Conservation (phyloP, 257 asterid species). For the Solanum chiquidenum region DNA sequence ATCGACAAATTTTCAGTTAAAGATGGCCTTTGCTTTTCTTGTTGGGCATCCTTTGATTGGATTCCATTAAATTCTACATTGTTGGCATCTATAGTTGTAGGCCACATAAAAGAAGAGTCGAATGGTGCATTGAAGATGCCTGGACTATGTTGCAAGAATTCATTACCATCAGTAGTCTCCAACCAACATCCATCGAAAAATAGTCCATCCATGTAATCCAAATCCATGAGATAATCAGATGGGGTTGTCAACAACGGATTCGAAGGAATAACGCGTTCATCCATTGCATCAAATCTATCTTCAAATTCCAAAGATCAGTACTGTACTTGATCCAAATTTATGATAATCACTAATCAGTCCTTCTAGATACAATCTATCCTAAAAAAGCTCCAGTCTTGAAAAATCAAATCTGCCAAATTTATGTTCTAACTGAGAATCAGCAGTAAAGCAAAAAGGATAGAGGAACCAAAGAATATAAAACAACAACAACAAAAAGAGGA, state of each 20-base stretch:
- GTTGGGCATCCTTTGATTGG: conserved; percentile 18
- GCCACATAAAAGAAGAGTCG: conserved; percentile 58
- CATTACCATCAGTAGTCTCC: conserved; percentile 56
- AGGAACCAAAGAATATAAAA: neutral
- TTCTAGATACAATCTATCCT: neutral
- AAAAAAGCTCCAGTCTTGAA: conserved; percentile 1
- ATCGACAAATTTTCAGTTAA: conserved; percentile 39
- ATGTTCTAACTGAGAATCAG: neutral
- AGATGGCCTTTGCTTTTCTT: conserved; percentile 42
- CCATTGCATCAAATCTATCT: conserved; percentile 33
- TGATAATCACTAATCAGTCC: neutral
- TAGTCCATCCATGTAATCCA: conserved; percentile 76
- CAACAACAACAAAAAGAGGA: conserved; percentile 11
- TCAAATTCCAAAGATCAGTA: conserved; percentile 2
- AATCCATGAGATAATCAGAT: conserved; percentile 57
- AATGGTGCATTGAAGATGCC: conserved; percentile 42
- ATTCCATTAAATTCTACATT: conserved; percentile 13
- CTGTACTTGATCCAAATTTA: conserved; percentile 3
- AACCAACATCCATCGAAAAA: conserved; percentile 79
- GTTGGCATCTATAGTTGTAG: conserved; percentile 23
- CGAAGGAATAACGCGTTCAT: conserved; percentile 41
- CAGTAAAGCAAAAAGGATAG: neutral
- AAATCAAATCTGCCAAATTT: conserved; percentile 15
- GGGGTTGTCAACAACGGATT: conserved; percentile 20
- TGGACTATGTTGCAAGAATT: conserved; percentile 35